Percentiles rank a stretch among this genome's conserved stretches.
Evolutionary conservation across 495 filamentous ascomycete genomes (phyloP).

Genomic region (Xylaria cubensis): DNA sequence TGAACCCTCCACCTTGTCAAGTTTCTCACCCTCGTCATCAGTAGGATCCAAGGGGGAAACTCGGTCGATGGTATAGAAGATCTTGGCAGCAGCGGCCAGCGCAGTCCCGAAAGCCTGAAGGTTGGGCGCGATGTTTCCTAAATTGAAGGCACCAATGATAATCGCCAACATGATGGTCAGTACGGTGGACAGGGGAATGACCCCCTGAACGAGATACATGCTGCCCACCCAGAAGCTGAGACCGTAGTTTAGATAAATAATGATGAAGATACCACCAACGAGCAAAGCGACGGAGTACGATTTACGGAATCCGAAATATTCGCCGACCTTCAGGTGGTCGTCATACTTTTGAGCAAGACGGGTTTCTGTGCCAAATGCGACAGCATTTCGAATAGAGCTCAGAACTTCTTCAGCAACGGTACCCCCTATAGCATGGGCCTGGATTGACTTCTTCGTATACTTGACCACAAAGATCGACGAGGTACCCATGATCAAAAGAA

Average conservation of each 20-base stretch:
- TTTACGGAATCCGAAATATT: slow-evolving; percentile 77
- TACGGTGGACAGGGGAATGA: slow-evolving; percentile 61
- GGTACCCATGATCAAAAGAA: slow-evolving; percentile 75
- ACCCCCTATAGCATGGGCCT: slow-evolving; percentile 82
- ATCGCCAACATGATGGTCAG: slow-evolving; percentile 87
- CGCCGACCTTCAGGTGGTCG: slow-evolving; percentile 70
- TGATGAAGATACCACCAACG: slow-evolving; percentile 80
- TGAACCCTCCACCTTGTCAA: slow-evolving; percentile 74
- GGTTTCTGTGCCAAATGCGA: slow-evolving; percentile 90
- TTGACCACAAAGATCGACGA: slow-evolving; percentile 77
- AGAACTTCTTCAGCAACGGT: slow-evolving; percentile 94
- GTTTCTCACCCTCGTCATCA: slow-evolving; percentile 69
- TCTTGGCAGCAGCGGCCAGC: slow-evolving; percentile 85
- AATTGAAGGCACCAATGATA: slow-evolving; percentile 88
- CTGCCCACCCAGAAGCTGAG: slow-evolving; percentile 97
- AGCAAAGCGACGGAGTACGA: slow-evolving; percentile 74
- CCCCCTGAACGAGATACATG: slow-evolving; percentile 71
- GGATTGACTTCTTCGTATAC: slow-evolving; percentile 76
- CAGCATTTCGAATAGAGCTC: slow-evolving; percentile 90
- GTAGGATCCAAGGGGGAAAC: slow-evolving; percentile 85
- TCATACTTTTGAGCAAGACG: slow-evolving; percentile 88
- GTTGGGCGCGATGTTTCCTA: slow-evolving; percentile 89
- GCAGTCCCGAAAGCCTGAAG: slow-evolving; percentile 81
- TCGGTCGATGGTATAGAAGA: slow-evolving; percentile 91
- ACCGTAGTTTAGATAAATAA: slow-evolving; percentile 88